Percentiles rank a stretch among this genome's conserved stretches.
phyloP scores from a whole-genome alignment of 2,329 filamentous ascomycete species.

The Escovopsis sp. region DNA sequence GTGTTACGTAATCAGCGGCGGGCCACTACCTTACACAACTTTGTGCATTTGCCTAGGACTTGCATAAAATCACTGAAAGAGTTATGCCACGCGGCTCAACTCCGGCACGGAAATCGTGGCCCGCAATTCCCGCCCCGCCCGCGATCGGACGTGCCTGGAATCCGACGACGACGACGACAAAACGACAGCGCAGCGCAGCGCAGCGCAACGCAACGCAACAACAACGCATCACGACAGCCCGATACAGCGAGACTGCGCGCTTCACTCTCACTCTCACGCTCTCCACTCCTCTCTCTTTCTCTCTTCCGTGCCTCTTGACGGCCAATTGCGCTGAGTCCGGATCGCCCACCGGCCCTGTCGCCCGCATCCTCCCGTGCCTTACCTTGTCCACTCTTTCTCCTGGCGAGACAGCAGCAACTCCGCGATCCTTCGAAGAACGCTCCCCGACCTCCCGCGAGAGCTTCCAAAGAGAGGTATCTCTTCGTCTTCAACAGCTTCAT shows the following conservation, averaged over 20 bases:
- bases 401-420: not conserved
- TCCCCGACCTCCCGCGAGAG: too few species aligned
- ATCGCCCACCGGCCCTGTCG: not conserved
- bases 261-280: not conserved
- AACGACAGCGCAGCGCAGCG: too few species aligned
- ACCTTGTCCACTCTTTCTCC: not conserved
- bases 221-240: not conserved
- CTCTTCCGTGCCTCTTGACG: not conserved
- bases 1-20: not conserved
- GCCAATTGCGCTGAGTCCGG: not conserved
- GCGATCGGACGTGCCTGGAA: too few species aligned
- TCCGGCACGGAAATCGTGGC: too few species aligned
- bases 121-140: too few species aligned
- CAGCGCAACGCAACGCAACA: not conserved
- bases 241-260: not conserved
- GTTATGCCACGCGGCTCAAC: too few species aligned
- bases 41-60: not conserved
- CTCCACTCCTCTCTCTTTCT: not conserved
- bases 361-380: not conserved
- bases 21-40: not conserved
- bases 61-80: not conserved
- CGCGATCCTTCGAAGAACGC: not conserved
- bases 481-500: not conserved
- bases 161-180: too few species aligned
- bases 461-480: not conserved